Conservation (phyloP, 2,329 filamentous ascomycete species). For the Colletotrichum sidae region DNA sequence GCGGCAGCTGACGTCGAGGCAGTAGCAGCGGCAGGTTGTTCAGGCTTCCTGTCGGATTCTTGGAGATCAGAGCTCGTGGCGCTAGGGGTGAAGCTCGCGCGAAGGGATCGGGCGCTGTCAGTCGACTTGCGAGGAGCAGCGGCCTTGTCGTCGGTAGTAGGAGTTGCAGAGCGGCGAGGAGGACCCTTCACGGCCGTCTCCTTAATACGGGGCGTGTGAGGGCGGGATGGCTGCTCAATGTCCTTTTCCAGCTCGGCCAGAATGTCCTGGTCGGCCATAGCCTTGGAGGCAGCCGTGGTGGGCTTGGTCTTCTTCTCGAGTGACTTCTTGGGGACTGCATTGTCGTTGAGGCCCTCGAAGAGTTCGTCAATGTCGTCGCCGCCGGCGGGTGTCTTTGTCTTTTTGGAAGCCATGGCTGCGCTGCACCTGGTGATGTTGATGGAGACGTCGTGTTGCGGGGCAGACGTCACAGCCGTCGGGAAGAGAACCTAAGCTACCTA, state of each 20-base stretch:
- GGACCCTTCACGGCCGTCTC: constrained; percentile 59
- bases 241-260: constrained; percentile 85
- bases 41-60: constrained; percentile 65
- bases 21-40: constrained; percentile 49
- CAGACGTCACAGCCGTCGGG: constrained; percentile 19
- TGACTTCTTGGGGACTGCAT: constrained; percentile 59
- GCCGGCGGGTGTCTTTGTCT: constrained; percentile 65
- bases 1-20: constrained; percentile 60
- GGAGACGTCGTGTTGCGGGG: constrained; percentile 27
- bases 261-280: constrained; percentile 74
- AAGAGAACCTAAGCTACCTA: too few relatives aligned
- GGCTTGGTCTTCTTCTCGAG: constrained; percentile 56
- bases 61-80: constrained; percentile 72
- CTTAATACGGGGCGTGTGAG: constrained; percentile 83
- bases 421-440: constrained; percentile 20
- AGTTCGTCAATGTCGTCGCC: constrained; percentile 75
- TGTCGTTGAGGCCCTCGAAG: constrained; percentile 71
- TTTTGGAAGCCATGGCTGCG: constrained; percentile 68
- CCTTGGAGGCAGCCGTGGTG: constrained; percentile 62
- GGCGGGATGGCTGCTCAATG: constrained; percentile 74
- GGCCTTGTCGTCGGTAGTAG: constrained; percentile 74
- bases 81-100: constrained; percentile 78
- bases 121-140: constrained; percentile 74
- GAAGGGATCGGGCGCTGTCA: constrained; percentile 79
- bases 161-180: constrained; percentile 62